phyloP scores from a whole-genome alignment of 148 eudicot species.

The Amaranthus hypochondriacus region DNA sequence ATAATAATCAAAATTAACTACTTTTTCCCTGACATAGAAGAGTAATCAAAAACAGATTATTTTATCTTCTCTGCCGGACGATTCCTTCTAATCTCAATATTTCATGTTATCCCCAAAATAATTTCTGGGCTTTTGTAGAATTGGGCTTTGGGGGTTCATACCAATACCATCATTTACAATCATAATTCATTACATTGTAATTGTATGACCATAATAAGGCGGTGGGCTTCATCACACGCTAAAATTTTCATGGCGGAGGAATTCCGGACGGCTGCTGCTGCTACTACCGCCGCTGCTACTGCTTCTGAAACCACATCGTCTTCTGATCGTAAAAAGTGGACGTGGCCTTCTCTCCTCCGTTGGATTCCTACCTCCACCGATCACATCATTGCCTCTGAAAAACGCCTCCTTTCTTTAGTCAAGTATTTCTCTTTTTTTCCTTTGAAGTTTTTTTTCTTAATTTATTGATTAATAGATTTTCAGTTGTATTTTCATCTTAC shows the following conservation, averaged over 20 bases:
- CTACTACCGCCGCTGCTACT: conserved; percentile 16
- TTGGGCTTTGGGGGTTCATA: no score
- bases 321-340: conserved; percentile 24
- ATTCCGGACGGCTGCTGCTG: conserved; percentile 32
- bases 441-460: not conserved
- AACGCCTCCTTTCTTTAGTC: conserved; percentile 84
- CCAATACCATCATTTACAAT: no score
- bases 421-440: conserved; percentile 37
- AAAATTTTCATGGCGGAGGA: conserved; percentile 51
- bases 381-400: conserved; percentile 73
- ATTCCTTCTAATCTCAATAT: no score
- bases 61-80: no score
- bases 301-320: conserved; percentile 22
- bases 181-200: not conserved
- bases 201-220: conserved; percentile 31
- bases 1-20: no score
- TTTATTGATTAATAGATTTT: not conserved
- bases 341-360: conserved; percentile 58
- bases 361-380: conserved; percentile 87
- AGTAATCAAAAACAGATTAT: no score
- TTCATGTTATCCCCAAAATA: no score
- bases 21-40: no score
- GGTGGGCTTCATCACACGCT: conserved; percentile 14
- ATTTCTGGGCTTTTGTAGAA: no score
- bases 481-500: not conserved